Percentiles rank a stretch among this genome's conserved stretches.
Conservation (phyloP, 768 basidiomycete species). For the Serendipita sp. region DNA sequence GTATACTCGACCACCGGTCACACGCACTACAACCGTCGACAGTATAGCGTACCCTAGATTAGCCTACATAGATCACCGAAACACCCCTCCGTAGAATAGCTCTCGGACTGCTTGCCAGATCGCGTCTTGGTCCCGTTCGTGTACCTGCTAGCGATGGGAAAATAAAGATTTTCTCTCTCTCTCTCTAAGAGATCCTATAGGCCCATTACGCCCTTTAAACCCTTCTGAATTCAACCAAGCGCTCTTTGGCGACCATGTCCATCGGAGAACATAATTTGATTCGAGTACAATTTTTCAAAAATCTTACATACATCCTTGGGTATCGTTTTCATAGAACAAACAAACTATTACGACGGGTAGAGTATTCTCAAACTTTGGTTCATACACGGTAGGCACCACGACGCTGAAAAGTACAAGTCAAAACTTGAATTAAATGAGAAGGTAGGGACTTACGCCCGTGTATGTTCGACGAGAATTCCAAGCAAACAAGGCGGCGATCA, state of each 20-base stretch:
- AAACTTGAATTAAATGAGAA: not conserved
- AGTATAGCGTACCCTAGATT: too few relatives aligned
- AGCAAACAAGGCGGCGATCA: slow-evolving; percentile 7
- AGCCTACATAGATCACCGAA: too few relatives aligned
- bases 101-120: too few relatives aligned
- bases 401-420: not conserved
- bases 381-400: not conserved
- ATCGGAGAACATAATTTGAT: not conserved
- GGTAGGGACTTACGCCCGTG: not conserved
- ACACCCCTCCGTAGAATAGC: too few relatives aligned
- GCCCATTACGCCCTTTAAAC: not conserved
- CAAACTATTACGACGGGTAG: not conserved
- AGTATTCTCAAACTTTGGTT: not conserved
- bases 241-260: not conserved
- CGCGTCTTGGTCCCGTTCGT: too few relatives aligned
- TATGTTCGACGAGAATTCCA: not conserved
- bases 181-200: not conserved
- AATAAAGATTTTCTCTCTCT: too few relatives aligned
- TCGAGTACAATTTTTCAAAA: not conserved
- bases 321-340: too few relatives aligned
- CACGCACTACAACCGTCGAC: too few relatives aligned
- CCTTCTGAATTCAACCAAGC: not conserved
- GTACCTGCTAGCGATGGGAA: too few relatives aligned
- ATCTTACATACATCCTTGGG: not conserved
- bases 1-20: too few relatives aligned